A percentile compares a stretch with the other conserved stretches of the same genome.
These are phyloP conservation scores for Allomyces macrogynus DNA, from an alignment of 192 early-diverging fungal species.

Conservation along the genomic window DNA sequence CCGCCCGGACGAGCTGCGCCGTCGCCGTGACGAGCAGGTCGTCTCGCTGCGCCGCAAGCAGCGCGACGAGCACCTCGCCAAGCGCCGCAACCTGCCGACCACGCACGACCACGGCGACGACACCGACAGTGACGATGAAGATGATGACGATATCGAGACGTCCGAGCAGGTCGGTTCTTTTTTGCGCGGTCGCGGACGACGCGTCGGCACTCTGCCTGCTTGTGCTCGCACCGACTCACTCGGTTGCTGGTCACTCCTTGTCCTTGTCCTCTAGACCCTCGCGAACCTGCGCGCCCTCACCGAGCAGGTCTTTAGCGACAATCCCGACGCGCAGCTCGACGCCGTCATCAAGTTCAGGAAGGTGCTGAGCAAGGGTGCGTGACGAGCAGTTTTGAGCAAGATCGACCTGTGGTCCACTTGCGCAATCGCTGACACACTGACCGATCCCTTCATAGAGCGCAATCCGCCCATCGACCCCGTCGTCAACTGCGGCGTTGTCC, in stretches of 20 bases:
- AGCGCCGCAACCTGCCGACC: slow-evolving; percentile 20
- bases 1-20: slow-evolving; percentile 19
- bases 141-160: not conserved
- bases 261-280: slow-evolving; percentile 1
- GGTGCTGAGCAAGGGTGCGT: slow-evolving; percentile 16
- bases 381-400: not conserved
- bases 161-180: not conserved
- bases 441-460: slow-evolving; percentile 4
- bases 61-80: slow-evolving; percentile 21
- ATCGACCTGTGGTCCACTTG: no score
- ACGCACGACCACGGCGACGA: slow-evolving; percentile 2
- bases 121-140: slow-evolving; percentile 19
- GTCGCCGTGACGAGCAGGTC: slow-evolving; percentile 17
- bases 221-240: not conserved
- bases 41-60: slow-evolving; percentile 26
- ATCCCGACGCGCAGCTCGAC: slow-evolving; percentile 20
- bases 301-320: slow-evolving; percentile 12
- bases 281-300: slow-evolving; percentile 9
- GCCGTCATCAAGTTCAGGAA: slow-evolving; percentile 24
- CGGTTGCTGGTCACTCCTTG: not conserved
- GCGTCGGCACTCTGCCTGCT: not conserved
- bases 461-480: slow-evolving; percentile 30
- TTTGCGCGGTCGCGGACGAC: not conserved
- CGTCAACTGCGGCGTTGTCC: slow-evolving; percentile 21
- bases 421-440: not conserved